Percentiles rank a stretch among this genome's conserved stretches.
phyloP scores from a whole-genome alignment of 2,329 filamentous ascomycete genomes.

The Camillea tinctor region DNA sequence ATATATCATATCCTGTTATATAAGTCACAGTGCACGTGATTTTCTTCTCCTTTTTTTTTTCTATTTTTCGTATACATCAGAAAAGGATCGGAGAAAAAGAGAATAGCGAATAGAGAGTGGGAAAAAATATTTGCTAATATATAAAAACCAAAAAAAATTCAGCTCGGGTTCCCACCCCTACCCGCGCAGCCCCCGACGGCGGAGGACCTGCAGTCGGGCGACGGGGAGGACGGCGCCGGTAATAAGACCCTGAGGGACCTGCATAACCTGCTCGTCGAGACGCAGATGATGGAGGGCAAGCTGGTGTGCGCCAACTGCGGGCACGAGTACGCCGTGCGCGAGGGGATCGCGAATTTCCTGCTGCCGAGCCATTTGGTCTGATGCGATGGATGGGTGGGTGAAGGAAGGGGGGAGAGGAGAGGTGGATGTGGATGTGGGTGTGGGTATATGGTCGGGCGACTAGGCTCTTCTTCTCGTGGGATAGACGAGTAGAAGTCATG shows the following conservation, averaged over 20 bases:
- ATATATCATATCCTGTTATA: background rate
- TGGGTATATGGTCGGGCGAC: too few relatives aligned
- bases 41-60: background rate
- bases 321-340: conserved; percentile 91
- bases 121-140: background rate
- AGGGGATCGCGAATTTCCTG: conserved; percentile 95
- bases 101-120: conserved; percentile 3
- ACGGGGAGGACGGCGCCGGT: conserved; percentile 49
- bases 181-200: conserved; percentile 62
- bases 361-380: conserved; percentile 86
- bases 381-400: conserved; percentile 10
- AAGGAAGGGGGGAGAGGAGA: background rate
- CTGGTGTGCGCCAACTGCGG: conserved; percentile 88
- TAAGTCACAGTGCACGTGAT: background rate
- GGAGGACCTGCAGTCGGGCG: conserved; percentile 48
- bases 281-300: conserved; percentile 83
- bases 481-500: too few relatives aligned
- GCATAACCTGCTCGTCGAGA: conserved; percentile 82
- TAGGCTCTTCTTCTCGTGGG: too few relatives aligned
- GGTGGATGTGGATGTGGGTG: too few relatives aligned
- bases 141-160: background rate
- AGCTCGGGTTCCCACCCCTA: conserved; percentile 79
- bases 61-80: too few relatives aligned
- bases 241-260: conserved; percentile 73
- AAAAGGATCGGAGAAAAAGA: conserved; percentile 6